phyloP scores from a whole-genome alignment of 1,139 yeast species.

The Yamadazyma diospyri region DNA sequence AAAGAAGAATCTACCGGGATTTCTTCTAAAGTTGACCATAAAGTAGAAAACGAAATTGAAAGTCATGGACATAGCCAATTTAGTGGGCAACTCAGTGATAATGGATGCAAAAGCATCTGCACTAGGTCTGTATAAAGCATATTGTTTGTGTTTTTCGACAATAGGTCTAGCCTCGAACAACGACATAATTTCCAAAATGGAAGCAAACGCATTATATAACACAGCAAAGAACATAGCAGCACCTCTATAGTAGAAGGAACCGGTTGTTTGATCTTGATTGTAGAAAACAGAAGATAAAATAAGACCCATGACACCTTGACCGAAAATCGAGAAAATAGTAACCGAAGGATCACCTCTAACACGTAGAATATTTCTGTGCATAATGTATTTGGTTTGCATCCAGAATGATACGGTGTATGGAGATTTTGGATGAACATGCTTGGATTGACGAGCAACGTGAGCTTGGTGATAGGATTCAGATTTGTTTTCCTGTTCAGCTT shows the following conservation, averaged over 20 bases:
- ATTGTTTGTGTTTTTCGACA: conserved; percentile 75
- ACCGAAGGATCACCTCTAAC: conserved; percentile 64
- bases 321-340: conserved; percentile 54
- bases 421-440: conserved; percentile 48
- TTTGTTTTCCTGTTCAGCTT: conserved; percentile 16
- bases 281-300: conserved; percentile 73
- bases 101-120: conserved; percentile 64
- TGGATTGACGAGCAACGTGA: conserved; percentile 57
- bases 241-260: conserved; percentile 62
- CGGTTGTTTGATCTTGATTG: conserved; percentile 42
- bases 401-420: conserved; percentile 64
- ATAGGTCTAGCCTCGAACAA: conserved; percentile 71
- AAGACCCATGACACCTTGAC: conserved; percentile 72
- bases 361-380: conserved; percentile 62
- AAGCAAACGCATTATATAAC: conserved; percentile 72
- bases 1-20: conserved; percentile 60
- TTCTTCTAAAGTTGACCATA: conserved; percentile 52
- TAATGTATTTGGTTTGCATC: conserved; percentile 62
- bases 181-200: conserved; percentile 68
- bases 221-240: conserved; percentile 76
- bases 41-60: conserved; percentile 53
- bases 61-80: conserved; percentile 39
- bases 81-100: conserved; percentile 56
- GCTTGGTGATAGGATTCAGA: conserved; percentile 37
- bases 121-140: conserved; percentile 63